Conservation (phyloP, 2,329 filamentous ascomycete species). For the Tolypocladium endophyticum region DNA sequence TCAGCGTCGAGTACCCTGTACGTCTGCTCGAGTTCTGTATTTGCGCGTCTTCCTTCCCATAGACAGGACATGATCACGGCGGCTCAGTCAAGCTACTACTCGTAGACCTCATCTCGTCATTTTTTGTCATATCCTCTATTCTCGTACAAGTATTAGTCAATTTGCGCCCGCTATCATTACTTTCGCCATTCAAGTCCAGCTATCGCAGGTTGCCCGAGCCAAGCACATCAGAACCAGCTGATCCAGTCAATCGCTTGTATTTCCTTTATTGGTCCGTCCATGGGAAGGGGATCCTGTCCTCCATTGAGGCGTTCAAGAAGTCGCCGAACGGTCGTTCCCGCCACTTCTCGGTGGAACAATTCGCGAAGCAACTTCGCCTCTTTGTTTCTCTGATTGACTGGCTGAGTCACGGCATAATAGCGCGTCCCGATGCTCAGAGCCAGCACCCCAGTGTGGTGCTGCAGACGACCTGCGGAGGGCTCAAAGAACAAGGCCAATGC, state of each 20-base stretch:
- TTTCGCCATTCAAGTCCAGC: too few species aligned
- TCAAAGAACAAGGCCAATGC: neutral
- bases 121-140: too few species aligned
- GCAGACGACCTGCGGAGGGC: neutral
- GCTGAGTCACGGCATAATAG: neutral
- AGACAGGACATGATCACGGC: too few species aligned
- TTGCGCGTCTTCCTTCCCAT: too few species aligned
- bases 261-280: neutral
- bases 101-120: too few species aligned
- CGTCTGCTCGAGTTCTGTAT: too few species aligned
- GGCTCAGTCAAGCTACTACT: too few species aligned
- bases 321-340: neutral
- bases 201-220: neutral
- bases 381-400: neutral
- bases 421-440: neutral
- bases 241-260: neutral
- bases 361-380: neutral
- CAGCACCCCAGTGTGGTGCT: neutral
- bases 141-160: too few species aligned
- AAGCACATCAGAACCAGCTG: neutral
- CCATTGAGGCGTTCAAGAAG: neutral
- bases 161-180: neutral
- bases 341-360: neutral
- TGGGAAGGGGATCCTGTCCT: neutral
- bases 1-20: too few species aligned